These are phyloP conservation scores for Kurtzmaniella quercitrusa DNA, from an alignment of 1,139 yeast genomes.

Conservation along the genomic window DNA sequence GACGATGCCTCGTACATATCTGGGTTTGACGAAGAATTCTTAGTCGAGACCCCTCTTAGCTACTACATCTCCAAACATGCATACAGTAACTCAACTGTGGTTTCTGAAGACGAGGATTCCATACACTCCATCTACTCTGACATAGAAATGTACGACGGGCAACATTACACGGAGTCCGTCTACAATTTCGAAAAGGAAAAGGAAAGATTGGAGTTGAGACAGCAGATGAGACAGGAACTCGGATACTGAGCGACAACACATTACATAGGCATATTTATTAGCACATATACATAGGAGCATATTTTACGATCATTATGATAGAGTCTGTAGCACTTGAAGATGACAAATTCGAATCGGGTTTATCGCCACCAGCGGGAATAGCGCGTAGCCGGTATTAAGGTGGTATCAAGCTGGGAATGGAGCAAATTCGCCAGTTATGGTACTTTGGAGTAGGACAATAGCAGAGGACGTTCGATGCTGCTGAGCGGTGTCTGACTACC, in stretches of 20 bases:
- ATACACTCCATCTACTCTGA: conserved; percentile 13
- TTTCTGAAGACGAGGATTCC: conserved; percentile 12
- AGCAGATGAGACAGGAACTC: conserved; percentile 36
- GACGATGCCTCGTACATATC: conserved; percentile 3
- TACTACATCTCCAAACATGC: conserved; percentile 6
- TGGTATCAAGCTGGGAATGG: too few species aligned
- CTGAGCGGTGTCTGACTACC: too few species aligned
- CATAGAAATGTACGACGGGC: conserved; percentile 11
- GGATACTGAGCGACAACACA: conserved; percentile 6
- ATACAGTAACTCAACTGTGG: conserved; percentile 4
- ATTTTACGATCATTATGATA: neutral
- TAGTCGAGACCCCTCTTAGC: conserved; percentile 10
- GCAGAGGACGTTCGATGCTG: too few species aligned
- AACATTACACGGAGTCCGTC: conserved; percentile 10
- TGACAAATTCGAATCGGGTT: too few species aligned
- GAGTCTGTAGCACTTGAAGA: neutral
- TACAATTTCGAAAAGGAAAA: conserved; percentile 25
- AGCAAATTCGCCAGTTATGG: too few species aligned
- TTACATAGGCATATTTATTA: neutral
- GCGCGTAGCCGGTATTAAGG: too few species aligned
- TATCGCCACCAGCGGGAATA: too few species aligned
- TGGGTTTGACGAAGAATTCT: conserved; percentile 11
- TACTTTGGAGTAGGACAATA: too few species aligned
- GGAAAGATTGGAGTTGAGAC: conserved; percentile 36
- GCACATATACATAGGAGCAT: neutral